Evolutionary conservation across 2,329 filamentous ascomycete genomes (phyloP), one percentile per base, ranked within the genome.

Genomic region (Colletotrichum musicola): DNA sequence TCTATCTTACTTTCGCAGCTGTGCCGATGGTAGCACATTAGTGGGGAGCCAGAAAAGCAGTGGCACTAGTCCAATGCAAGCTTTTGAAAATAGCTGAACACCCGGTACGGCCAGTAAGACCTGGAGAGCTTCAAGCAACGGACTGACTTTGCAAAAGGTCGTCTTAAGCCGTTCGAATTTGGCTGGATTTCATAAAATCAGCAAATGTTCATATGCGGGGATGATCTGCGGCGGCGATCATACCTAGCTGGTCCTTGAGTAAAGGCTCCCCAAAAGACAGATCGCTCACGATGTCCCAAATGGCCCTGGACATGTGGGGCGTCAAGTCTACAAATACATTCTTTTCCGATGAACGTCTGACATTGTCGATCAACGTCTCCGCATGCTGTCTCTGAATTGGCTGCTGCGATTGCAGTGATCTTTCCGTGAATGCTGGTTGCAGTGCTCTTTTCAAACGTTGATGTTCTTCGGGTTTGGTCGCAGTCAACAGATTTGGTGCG

Each of bases 81-180:
- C n/a, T 38, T 64, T 20, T 1, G 54, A 20, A 4, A 59, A 18
- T 1, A 47, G 2, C 35, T 53, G 55, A 9, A 22, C 46, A 6
- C 62, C 54, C 1, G 54, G 55, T 14, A 64, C 22, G 46, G 62
- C 62, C 4, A 64, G 10, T 2, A 59, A 42, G 12, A 64, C 55
- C 49, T 64, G 62, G 6, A 64, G n/a, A 10, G 55, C 62, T 14
- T 64, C 62, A 4, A 64, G 54, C 10, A 64, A 14, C n/a, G 62
- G 62, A 13, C 54, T 53, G 12, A 53, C 35, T 9, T 18, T 58
- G 46, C 62, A 64, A 7, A 64, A 64, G 3, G 18, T 53, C 4
- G 35, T 51, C 6, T 64, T 64, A 7, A 64, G 25, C 3, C 12
- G 18, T 38, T 64, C 62, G 2, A 64, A 64, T 4, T 59, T 64